phyloP scores from a whole-genome alignment of 306 rosid species.

The Senna siamea region DNA sequence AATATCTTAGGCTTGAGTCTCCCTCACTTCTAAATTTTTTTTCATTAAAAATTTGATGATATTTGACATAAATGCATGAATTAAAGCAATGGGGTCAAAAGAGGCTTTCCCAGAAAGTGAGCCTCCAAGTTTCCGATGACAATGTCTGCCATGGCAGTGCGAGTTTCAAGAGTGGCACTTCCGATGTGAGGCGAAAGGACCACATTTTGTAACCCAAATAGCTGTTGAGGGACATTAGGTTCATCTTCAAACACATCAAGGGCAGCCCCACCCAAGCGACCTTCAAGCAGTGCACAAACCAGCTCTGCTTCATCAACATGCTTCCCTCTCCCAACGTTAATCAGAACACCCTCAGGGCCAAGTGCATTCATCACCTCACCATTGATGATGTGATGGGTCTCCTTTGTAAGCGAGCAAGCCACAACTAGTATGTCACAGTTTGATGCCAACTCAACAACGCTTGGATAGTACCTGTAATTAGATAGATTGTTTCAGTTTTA shows the following conservation, averaged over 20 bases:
- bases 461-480: constrained; percentile 66
- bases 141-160: constrained; percentile 75
- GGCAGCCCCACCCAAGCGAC: constrained; percentile 88
- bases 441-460: constrained; percentile 75
- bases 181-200: constrained; percentile 82
- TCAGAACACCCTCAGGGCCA: constrained; percentile 76
- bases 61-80: no score
- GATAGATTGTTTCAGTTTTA: neutral
- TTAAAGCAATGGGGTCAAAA: constrained; percentile 67
- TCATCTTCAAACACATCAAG: constrained; percentile 82
- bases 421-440: constrained; percentile 75
- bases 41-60: no score
- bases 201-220: constrained; percentile 75
- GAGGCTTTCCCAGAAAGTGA: constrained; percentile 73
- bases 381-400: constrained; percentile 68
- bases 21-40: no score
- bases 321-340: constrained; percentile 86
- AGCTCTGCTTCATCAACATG: constrained; percentile 79
- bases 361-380: constrained; percentile 72
- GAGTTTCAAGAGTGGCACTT: constrained; percentile 72
- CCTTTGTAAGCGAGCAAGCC: constrained; percentile 71
- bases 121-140: constrained; percentile 78
- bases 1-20: no score
- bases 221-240: constrained; percentile 75
- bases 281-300: constrained; percentile 75